These are phyloP conservation scores for Zygnema circumcarinatum DNA, from an alignment of 139 green algal genomes.

Conservation along the genomic window DNA sequence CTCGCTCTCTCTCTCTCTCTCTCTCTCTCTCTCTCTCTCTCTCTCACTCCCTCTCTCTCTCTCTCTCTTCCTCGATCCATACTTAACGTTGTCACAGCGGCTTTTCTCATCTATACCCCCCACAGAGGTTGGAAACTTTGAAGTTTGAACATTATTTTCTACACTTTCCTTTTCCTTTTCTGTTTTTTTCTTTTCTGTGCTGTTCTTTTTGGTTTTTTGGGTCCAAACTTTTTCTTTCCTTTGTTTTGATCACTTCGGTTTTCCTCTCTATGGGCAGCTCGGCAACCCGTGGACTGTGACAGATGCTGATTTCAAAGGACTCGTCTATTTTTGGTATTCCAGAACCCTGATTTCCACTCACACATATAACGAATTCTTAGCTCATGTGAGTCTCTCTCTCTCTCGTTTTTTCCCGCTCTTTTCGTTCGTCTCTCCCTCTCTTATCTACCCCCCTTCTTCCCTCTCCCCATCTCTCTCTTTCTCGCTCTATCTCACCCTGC, in stretches of 20 bases:
- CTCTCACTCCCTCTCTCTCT: not conserved
- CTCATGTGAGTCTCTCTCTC: not conserved
- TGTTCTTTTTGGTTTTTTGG: not conserved
- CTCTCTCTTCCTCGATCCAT: not conserved
- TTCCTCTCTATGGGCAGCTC: too few species aligned
- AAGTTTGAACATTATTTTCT: not conserved
- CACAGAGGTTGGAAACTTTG: too few species aligned
- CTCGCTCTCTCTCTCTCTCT: too few species aligned
- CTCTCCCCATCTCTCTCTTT: not conserved
- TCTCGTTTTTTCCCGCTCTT: not conserved
- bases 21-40: not conserved
- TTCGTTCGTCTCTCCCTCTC: not conserved
- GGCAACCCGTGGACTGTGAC: too few species aligned
- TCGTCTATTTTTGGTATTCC: too few species aligned
- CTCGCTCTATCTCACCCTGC: not conserved
- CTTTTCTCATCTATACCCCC: not conserved
- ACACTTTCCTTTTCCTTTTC: not conserved
- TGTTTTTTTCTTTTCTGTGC: not conserved
- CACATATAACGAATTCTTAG: not conserved
- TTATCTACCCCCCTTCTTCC: not conserved
- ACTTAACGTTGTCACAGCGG: not conserved
- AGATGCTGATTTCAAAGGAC: too few species aligned
- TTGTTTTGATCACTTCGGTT: not conserved
- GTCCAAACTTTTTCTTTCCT: not conserved
- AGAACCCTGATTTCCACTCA: not conserved